These are phyloP conservation scores for Starmerella ratchasimensis DNA, from an alignment of 805 yeast genomes.

Conservation along the genomic window DNA sequence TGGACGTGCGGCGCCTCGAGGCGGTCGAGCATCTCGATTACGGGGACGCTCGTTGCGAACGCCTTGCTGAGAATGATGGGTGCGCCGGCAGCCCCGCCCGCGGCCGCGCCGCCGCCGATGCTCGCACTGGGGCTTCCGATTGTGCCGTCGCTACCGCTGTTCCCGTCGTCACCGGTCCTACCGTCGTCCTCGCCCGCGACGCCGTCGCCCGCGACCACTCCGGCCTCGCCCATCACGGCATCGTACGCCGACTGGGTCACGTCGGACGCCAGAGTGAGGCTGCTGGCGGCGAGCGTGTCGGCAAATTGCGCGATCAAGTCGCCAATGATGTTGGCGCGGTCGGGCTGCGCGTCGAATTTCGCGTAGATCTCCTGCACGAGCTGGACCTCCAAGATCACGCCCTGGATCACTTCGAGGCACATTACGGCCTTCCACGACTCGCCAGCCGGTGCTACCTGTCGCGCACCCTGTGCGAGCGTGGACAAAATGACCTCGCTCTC, in stretches of 20 bases:
- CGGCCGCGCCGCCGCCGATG: background rate
- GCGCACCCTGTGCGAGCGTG: constrained; percentile 54
- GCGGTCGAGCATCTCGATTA: constrained; percentile 68
- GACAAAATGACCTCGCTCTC: constrained; percentile 77
- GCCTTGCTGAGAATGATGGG: constrained; percentile 4
- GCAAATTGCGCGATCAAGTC: constrained; percentile 11
- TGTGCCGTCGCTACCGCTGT: background rate
- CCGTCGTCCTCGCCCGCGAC: background rate
- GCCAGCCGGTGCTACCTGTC: constrained; percentile 38
- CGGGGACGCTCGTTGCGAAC: constrained; percentile 4
- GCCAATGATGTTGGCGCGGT: constrained; percentile 9
- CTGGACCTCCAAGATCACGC: constrained; percentile 43
- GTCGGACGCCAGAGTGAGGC: constrained; percentile 12
- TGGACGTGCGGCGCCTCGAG: constrained; percentile 60
- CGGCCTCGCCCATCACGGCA: background rate
- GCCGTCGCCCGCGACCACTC: background rate
- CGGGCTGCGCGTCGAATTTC: constrained; percentile 47
- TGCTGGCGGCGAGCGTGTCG: constrained; percentile 6
- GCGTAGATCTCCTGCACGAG: constrained; percentile 40
- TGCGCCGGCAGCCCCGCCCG: background rate
- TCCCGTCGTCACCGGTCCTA: too few species aligned
- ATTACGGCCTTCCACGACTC: constrained; percentile 59
- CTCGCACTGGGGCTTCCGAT: background rate
- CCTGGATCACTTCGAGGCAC: constrained; percentile 58
- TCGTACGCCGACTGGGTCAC: constrained; percentile 1